Conservation (phyloP, 108 stramenopile genomes). For the Stephanodiscus triporus region DNA sequence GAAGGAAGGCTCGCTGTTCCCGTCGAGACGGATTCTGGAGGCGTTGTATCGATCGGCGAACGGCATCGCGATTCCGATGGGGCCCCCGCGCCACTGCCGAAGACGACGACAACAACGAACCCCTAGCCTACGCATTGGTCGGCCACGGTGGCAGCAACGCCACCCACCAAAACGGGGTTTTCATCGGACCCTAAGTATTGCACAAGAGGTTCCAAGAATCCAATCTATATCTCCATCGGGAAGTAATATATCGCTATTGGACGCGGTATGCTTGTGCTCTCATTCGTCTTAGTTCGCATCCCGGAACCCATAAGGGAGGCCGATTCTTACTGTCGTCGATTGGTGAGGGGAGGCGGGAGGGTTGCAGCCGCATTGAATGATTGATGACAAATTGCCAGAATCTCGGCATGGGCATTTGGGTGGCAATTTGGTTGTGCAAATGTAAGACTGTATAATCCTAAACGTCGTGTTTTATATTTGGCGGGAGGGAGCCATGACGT, state of each 20-base stretch:
- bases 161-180: constrained; percentile 1
- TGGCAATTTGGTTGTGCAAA: too few relatives aligned
- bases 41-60: constrained; percentile 19
- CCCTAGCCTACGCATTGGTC: constrained; percentile 57
- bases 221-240: constrained; percentile 71
- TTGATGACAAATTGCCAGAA: too few relatives aligned
- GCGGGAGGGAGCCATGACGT: too few relatives aligned
- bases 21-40: constrained; percentile 33
- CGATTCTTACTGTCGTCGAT: constrained; percentile 61
- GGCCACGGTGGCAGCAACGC: constrained; percentile 62
- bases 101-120: not conserved
- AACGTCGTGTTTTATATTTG: too few relatives aligned
- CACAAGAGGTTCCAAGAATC: constrained; percentile 48
- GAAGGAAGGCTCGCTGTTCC: too few relatives aligned
- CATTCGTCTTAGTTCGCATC: constrained; percentile 48
- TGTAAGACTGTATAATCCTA: too few relatives aligned
- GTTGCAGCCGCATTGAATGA: too few relatives aligned
- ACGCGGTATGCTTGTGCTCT: constrained; percentile 51
- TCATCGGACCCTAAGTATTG: not conserved
- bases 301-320: constrained; percentile 80
- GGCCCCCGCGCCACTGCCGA: not conserved
- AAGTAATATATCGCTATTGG: constrained; percentile 55
- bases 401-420: too few relatives aligned
- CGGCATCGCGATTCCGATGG: constrained; percentile 58
- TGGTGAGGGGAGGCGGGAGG: constrained; percentile 46